Base-by-base conservation (phyloP, 2,329 filamentous ascomycete genomes). In the Penicillium frequentans region DNA sequence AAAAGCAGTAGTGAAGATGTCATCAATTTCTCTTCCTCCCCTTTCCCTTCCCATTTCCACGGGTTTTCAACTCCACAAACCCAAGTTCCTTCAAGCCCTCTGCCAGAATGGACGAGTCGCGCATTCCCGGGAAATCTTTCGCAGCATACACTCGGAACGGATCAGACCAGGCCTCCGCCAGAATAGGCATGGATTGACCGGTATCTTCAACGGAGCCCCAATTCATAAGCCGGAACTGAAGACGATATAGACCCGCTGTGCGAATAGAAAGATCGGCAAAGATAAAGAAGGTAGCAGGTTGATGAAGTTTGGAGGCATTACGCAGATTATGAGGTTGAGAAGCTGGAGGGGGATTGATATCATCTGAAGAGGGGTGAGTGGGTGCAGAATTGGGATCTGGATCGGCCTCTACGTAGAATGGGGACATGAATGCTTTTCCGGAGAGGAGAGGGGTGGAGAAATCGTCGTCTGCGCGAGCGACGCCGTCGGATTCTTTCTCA, bases 191-290 rank as follows among this genome's bases (percentile, higher is more conserved):
- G 1, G 70, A 68, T 50, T 70, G 65, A 3, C 70, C 73, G 11
- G 70, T 73, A 56, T 71, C 73, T 49, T 70, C 70, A 8, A 70
- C 65, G 16, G 59, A 56, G 35, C 71, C 70, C 73, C 71, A 70
- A 57, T 79, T 75, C 73, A 80, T 77, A 23, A 81, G 71, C 11
- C 70, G 71, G 61, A 80, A 81, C 35, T 77, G 73, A 1, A 81
- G 65, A 7, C 74, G 73, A 60, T 80, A 81, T 4, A 73, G 54
- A 0, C 79, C 79, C 21, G 77, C 75, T 8, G 73, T 74, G 46
- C 78, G 77, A 23, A 80, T 72, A 3, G 78, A 80, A 1, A 81
- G 70, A 60, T 81, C 78, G 1, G 77, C 70, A 51, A 81, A 81
- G 26, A 80, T 76, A 62, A 80, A 81, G 60, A 80, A 81, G 2